Conservation (phyloP, 208 protist genomes). For the Trichomonas vaginalis region DNA sequence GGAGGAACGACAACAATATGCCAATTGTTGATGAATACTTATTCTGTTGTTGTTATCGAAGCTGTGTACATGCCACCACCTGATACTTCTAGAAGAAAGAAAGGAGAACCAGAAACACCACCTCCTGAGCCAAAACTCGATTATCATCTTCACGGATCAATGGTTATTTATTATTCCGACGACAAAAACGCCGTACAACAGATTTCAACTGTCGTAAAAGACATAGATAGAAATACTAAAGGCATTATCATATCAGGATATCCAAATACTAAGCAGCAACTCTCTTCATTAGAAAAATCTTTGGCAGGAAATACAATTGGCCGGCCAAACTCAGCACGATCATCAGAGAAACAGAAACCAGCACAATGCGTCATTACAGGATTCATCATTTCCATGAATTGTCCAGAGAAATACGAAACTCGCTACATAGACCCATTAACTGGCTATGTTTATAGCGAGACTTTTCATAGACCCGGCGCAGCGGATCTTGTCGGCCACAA, state of each 20-base stretch:
- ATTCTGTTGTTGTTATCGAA: background rate
- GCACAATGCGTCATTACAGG: background rate
- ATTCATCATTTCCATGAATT: too few relatives aligned
- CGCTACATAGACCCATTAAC: background rate
- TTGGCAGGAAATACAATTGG: background rate
- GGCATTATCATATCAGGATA: background rate
- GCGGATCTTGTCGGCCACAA: background rate
- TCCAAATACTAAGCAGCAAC: background rate
- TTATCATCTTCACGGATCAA: background rate
- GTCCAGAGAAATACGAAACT: too few relatives aligned
- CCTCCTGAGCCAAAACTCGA: background rate
- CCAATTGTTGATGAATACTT: background rate
- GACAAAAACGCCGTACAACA: background rate
- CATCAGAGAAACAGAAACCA: background rate
- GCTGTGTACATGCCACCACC: background rate
- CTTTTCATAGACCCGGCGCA: background rate
- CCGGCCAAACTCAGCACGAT: background rate
- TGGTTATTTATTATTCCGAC: background rate
- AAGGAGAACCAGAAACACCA: background rate
- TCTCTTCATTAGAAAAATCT: background rate
- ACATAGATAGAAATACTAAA: background rate
- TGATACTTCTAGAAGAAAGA: background rate
- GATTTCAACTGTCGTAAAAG: background rate
- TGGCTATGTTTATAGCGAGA: background rate
- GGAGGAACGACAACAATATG: background rate